These are phyloP conservation scores for Gamsiella multidivaricata DNA, from an alignment of 192 early-diverging fungal genomes.

Conservation along the genomic window DNA sequence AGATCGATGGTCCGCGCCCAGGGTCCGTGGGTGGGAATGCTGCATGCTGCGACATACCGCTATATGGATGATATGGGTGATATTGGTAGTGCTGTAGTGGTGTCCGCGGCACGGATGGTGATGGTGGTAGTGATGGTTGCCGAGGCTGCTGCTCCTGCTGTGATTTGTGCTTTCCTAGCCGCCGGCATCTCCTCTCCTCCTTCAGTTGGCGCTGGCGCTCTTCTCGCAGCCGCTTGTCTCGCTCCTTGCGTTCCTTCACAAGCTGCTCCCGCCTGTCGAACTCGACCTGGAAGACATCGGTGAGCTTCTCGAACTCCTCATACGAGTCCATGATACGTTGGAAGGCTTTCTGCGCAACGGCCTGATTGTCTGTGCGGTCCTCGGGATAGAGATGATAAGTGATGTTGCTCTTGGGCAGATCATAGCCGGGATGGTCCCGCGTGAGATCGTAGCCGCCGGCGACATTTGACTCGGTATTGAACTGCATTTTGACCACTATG, in stretches of 20 bases:
- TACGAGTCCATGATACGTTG: slow-evolving; percentile 40
- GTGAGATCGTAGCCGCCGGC: slow-evolving; percentile 7
- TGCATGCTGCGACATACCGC: not conserved
- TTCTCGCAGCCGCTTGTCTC: slow-evolving; percentile 9
- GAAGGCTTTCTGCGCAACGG: slow-evolving; percentile 28
- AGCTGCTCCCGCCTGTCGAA: slow-evolving; percentile 22
- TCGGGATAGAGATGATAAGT: slow-evolving; percentile 21
- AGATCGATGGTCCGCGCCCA: slow-evolving; percentile 3
- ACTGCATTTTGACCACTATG: not conserved
- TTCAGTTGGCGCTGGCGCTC: slow-evolving; percentile 16
- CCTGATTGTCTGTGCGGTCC: not conserved
- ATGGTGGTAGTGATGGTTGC: not conserved
- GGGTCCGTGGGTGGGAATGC: slow-evolving; percentile 1
- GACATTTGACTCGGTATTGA: not conserved
- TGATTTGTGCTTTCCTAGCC: slow-evolving; percentile 4
- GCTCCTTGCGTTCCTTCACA: slow-evolving; percentile 15
- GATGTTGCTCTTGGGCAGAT: slow-evolving; percentile 28
- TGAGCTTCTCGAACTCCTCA: slow-evolving; percentile 29
- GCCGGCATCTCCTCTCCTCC: slow-evolving; percentile 13
- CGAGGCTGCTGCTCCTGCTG: not conserved
- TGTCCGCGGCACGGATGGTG: not conserved
- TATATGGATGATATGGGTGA: slow-evolving; percentile 13
- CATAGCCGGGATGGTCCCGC: slow-evolving; percentile 20
- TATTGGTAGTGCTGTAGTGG: not conserved
- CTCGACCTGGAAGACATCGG: slow-evolving; percentile 42